These are phyloP conservation scores for Candida oleophila DNA, from an alignment of 805 yeast species.

Conservation along the genomic window DNA sequence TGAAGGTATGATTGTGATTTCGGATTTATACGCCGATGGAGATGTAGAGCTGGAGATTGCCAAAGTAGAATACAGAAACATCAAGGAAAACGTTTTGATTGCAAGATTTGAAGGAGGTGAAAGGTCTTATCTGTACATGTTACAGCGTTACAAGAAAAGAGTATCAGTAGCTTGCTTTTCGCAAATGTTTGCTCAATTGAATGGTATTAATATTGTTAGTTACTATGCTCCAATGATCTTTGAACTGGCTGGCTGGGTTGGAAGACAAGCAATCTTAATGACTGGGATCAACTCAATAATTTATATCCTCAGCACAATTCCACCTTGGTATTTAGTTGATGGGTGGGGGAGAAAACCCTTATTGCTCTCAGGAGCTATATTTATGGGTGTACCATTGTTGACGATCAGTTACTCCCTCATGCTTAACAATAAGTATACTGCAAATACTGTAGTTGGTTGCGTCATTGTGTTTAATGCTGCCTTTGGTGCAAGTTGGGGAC, in stretches of 20 bases:
- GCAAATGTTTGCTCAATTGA: conserved; percentile 88
- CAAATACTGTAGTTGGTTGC: conserved; percentile 68
- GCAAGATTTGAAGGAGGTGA: conserved; percentile 80
- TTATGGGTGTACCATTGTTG: conserved; percentile 73
- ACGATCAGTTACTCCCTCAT: conserved; percentile 56
- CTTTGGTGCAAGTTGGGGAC: conserved; percentile 93
- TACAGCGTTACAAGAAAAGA: conserved; percentile 71
- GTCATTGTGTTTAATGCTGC: conserved; percentile 80
- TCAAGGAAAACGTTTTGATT: conserved; percentile 75
- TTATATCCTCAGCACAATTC: conserved; percentile 59
- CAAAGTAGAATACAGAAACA: conserved; percentile 69
- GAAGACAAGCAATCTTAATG: conserved; percentile 84
- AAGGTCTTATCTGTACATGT: conserved; percentile 70
- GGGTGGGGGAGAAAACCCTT: conserved; percentile 91
- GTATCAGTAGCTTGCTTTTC: conserved; percentile 87
- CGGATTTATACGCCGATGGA: conserved; percentile 79
- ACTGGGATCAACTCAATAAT: conserved; percentile 65
- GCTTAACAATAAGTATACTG: conserved; percentile 47
- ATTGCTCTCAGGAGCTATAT: conserved; percentile 70
- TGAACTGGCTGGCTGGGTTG: conserved; percentile 94
- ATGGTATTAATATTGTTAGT: conserved; percentile 89
- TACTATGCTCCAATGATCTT: conserved; percentile 93
- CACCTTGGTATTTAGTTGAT: conserved; percentile 91
- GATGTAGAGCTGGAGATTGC: conserved; percentile 70
- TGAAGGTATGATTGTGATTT: conserved; percentile 83